A percentile compares a stretch with the other conserved stretches of the same genome.
Evolutionary conservation across 148 eudicot genomes (phyloP).

Genomic region (Nepenthes gracilis): DNA sequence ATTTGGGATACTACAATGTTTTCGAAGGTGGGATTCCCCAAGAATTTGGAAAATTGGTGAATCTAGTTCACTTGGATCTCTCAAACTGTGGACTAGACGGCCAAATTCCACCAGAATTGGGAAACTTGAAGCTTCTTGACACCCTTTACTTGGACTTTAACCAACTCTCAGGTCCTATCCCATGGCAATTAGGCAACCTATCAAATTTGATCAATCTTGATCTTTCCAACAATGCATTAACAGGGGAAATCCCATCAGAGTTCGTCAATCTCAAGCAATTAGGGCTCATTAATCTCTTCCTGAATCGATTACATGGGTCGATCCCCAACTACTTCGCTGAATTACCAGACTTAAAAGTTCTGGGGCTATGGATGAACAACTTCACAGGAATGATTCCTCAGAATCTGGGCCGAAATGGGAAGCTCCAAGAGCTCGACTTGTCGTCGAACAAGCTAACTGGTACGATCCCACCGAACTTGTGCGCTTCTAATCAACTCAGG

Average conservation of each 20-base stretch:
- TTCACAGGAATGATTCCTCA: conserved; percentile 74
- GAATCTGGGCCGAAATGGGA: conserved; percentile 54
- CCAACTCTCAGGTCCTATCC: conserved; percentile 61
- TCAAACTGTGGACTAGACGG: conserved; percentile 59
- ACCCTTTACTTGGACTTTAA: conserved; percentile 61
- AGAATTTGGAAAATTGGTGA: conserved; percentile 61
- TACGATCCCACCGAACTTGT: conserved; percentile 69
- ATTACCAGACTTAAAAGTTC: conserved; percentile 39
- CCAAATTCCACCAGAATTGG: conserved; percentile 58
- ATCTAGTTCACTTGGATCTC: conserved; percentile 58
- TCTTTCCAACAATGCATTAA: conserved; percentile 58
- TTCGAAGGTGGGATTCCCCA: conserved; percentile 74
- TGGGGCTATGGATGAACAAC: conserved; percentile 82
- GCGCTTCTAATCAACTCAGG: conserved; percentile 50
- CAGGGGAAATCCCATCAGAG: conserved; percentile 77
- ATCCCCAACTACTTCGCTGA: conserved; percentile 75
- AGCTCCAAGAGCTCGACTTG: conserved; percentile 57
- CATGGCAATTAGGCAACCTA: conserved; percentile 58
- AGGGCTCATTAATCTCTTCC: conserved; percentile 61
- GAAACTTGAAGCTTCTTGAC: conserved; percentile 46
- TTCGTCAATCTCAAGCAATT: conserved; percentile 34
- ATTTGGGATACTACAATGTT: conserved; percentile 57
- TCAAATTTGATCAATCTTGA: conserved; percentile 55
- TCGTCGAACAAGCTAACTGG: conserved; percentile 96
- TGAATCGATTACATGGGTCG: conserved; percentile 80